phyloP scores from a whole-genome alignment of 495 filamentous ascomycete species.

The Hypoxylon intermedium region DNA sequence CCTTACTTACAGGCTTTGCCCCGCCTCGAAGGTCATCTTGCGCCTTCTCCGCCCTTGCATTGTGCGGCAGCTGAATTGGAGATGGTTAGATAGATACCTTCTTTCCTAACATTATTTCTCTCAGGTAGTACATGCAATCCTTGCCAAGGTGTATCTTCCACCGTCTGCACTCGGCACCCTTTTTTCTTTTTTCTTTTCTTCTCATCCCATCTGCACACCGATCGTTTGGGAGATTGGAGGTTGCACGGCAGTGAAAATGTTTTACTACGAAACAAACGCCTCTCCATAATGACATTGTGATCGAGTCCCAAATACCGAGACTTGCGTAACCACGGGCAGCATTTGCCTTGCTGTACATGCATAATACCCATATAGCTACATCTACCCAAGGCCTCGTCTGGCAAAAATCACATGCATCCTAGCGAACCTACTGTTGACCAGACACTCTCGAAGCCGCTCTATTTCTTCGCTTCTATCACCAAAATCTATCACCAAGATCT shows the following conservation, averaged over 20 bases:
- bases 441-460: background rate
- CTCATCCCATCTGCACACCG: no score
- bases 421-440: background rate
- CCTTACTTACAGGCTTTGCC: background rate
- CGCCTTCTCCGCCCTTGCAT: conserved; percentile 3
- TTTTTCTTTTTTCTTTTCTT: no score
- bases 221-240: no score
- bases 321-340: conserved; percentile 6
- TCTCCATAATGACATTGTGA: conserved; percentile 8
- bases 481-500: no score
- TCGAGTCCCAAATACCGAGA: conserved; percentile 16
- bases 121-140: no score
- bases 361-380: background rate
- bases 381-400: conserved; percentile 4
- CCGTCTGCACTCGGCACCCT: no score
- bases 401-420: conserved; percentile 14
- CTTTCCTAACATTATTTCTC: no score
- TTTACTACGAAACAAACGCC: conserved; percentile 9
- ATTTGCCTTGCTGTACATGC: background rate
- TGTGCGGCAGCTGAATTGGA: background rate
- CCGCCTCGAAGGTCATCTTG: background rate
- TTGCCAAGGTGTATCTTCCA: no score
- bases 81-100: background rate
- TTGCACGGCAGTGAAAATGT: conserved; percentile 16
- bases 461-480: no score